Base-by-base conservation (phyloP, 83 land plant genomes). In the Diphasiastrum complanatum region DNA sequence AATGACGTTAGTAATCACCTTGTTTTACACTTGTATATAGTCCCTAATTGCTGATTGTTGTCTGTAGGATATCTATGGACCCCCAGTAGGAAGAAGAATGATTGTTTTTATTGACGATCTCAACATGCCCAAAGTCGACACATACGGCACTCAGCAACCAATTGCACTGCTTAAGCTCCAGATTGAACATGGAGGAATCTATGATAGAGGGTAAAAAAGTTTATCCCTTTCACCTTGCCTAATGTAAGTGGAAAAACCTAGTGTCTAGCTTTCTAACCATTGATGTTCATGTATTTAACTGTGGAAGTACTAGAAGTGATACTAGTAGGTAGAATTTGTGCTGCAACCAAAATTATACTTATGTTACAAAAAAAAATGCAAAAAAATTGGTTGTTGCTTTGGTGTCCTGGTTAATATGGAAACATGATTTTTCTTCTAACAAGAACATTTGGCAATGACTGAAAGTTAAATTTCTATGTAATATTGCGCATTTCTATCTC, bases 111-210 rank as follows among this genome's bases (percentile, higher is more conserved):
- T 74, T 62, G 77, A 74, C 55, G 77, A 74, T 35, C 31, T 74
- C 43, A 74, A 74, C 47, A 74, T 74, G 77, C 77, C 77, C 12
- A 67, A 64, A 45, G 77, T 74, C 24, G 77, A 74, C 36, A 74
- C 73, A 2, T 74, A 74, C 47, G 77, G 77, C 18, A 74, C 77
- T 14, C 77, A 74, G 64, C 77, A 74, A 41, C 77, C 77, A 31
- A 74, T 74, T 61, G 77, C 77, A 38, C 48, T 74, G 58, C 65
- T 74, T 6, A 74, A 68, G 27, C 73, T 74, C 38, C 51, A 68
- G 1, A 33, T 74, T 11, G 77, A 74, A 33, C 49, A 63, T 11
- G 77, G 73, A 68, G 77, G 77, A 41, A 60, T 74, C 19, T 74
- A 74, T 47, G 67, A 74, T 33, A 36, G 77, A 53, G 77, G 77